Evolutionary conservation across 257 asterid genomes (phyloP).

Genomic region (Nicotiana noctiflora): DNA sequence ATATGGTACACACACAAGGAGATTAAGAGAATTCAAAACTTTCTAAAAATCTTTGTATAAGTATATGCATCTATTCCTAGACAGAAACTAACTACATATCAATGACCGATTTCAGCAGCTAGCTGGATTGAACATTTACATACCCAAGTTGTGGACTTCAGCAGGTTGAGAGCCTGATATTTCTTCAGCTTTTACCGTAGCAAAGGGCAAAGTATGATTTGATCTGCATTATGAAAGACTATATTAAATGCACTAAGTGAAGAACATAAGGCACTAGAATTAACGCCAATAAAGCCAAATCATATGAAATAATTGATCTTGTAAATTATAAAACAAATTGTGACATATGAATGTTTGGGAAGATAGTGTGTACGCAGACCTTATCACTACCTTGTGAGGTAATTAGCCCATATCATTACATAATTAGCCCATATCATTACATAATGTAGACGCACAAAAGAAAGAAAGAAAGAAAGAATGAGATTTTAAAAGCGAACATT

Average conservation of each 20-base stretch:
- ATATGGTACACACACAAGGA: not conserved
- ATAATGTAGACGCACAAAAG: not conserved
- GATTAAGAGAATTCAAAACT: not conserved
- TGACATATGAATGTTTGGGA: too few relatives aligned
- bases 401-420: too few relatives aligned
- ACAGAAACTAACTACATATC: not conserved
- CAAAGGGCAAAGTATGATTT: slow-evolving; percentile 58
- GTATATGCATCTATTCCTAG: not conserved
- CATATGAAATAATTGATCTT: not conserved
- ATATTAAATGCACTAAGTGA: not conserved
- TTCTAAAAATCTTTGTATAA: not conserved
- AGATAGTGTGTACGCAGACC: too few relatives aligned
- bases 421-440: not conserved
- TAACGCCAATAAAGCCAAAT: not conserved
- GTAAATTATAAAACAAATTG: not conserved
- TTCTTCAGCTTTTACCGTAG: slow-evolving; percentile 64
- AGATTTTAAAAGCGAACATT: not conserved
- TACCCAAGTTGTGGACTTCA: slow-evolving; percentile 87
- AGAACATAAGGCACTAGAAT: not conserved
- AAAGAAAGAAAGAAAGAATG: not conserved
- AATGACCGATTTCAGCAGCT: not conserved
- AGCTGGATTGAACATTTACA: not conserved
- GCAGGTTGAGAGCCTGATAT: slow-evolving; percentile 83
- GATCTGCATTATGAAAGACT: slow-evolving; percentile 30
- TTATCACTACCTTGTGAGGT: too few relatives aligned